A percentile compares a stretch with the other conserved stretches of the same genome.
Evolutionary conservation across 2,329 filamentous ascomycete genomes (phyloP).

Genomic region (Penicillium sp.): DNA sequence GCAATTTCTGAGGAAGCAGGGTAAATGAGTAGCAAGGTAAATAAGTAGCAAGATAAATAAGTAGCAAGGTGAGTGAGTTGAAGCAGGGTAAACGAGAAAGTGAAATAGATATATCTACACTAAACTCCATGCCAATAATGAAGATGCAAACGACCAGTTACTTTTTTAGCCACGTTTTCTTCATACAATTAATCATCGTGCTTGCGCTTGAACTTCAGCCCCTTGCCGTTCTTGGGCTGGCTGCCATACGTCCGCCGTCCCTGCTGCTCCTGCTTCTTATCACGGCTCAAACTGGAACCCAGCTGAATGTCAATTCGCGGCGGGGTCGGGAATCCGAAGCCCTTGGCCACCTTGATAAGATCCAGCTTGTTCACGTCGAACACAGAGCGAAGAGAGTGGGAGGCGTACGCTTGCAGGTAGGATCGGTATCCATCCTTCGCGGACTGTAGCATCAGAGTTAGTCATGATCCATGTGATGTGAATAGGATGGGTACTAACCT

Average conservation of each 20-base stretch:
- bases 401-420: slow-evolving; percentile 92
- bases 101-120: slow-evolving; percentile 27
- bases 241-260: slow-evolving; percentile 69
- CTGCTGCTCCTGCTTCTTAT: slow-evolving; percentile 59
- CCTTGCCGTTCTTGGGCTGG: slow-evolving; percentile 60
- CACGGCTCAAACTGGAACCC: slow-evolving; percentile 68
- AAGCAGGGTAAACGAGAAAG: no score
- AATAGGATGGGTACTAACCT: slow-evolving; percentile 46
- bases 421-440: slow-evolving; percentile 73
- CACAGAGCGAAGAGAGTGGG: slow-evolving; percentile 73
- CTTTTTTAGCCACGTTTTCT: slow-evolving; percentile 20
- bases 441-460: slow-evolving; percentile 39
- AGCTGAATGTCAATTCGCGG: slow-evolving; percentile 74
- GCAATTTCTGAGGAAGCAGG: no score
- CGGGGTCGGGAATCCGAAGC: slow-evolving; percentile 72
- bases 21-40: no score
- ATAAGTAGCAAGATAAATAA: no score
- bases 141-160: slow-evolving; percentile 22
- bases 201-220: slow-evolving; percentile 51
- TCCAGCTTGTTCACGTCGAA: slow-evolving; percentile 81
- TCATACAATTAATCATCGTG: slow-evolving; percentile 30
- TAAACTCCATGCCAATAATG: slow-evolving; percentile 22
- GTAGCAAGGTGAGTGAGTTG: no score
- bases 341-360: slow-evolving; percentile 75
- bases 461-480: slow-evolving; percentile 5